These are phyloP conservation scores for Candida sp. DNA, from an alignment of 1,139 yeast genomes.

Conservation along the genomic window DNA sequence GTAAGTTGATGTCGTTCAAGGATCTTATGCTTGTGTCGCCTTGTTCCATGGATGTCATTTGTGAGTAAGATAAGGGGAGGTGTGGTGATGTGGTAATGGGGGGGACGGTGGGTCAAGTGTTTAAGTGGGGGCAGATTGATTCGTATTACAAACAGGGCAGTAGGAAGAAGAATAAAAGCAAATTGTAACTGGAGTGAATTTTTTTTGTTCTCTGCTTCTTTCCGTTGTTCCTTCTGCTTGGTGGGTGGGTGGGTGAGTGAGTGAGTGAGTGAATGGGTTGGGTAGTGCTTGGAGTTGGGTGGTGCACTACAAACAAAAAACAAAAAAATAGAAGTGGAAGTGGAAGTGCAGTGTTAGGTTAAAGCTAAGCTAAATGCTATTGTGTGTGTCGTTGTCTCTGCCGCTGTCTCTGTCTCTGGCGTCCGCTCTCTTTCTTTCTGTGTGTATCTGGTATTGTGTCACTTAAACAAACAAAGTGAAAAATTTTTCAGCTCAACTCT, in stretches of 20 bases:
- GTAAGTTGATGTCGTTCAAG: slow-evolving; percentile 20
- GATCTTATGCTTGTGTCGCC: slow-evolving; percentile 18
- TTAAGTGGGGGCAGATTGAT: background rate
- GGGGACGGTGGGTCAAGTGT: background rate
- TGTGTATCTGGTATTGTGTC: too few relatives aligned
- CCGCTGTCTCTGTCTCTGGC: too few relatives aligned
- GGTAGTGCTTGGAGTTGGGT: too few relatives aligned
- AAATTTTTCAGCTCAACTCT: too few relatives aligned
- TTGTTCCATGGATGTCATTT: slow-evolving; percentile 17
- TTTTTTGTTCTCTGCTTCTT: background rate
- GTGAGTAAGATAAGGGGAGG: background rate
- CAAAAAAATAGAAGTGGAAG: too few relatives aligned
- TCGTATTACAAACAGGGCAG: background rate
- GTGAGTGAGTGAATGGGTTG: too few relatives aligned
- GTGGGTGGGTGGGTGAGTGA: background rate
- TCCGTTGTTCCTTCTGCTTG: background rate
- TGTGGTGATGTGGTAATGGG: background rate
- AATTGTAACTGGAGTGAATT: background rate
- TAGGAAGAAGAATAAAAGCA: background rate
- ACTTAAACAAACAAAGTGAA: too few relatives aligned
- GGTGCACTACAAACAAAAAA: too few relatives aligned
- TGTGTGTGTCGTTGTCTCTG: too few relatives aligned
- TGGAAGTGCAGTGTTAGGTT: too few relatives aligned
- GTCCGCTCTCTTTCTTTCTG: too few relatives aligned
- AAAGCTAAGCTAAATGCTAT: too few relatives aligned